Evolutionary conservation across 2,329 filamentous ascomycete genomes (phyloP).

Genomic region (Pseudogymnoascus sp.): DNA sequence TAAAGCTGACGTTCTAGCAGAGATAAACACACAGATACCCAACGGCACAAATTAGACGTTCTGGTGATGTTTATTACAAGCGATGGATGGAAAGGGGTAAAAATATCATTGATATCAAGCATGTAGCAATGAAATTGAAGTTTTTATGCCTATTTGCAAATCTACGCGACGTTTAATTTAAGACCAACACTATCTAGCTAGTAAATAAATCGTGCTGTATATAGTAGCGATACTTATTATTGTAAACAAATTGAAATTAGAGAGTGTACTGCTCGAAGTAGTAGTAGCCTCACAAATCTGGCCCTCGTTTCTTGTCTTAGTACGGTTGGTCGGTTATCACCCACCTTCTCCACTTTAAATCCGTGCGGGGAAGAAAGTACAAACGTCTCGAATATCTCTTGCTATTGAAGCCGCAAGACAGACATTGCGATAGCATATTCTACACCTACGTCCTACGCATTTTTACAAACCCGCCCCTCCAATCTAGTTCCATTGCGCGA

Average conservation of each 20-base stretch:
- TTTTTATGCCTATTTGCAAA: neutral
- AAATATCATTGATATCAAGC: neutral
- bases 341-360: neutral
- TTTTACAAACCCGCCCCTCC: neutral
- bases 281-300: neutral
- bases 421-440: neutral
- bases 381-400: neutral
- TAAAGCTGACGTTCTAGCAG: constrained; percentile 16
- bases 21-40: constrained; percentile 9
- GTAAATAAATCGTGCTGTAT: neutral
- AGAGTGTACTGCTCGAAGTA: neutral
- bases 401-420: neutral
- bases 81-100: neutral
- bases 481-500: neutral
- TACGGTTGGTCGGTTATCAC: neutral
- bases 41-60: neutral
- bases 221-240: neutral
- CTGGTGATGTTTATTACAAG: neutral
- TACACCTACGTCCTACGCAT: neutral
- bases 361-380: neutral
- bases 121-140: neutral
- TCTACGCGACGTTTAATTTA: neutral
- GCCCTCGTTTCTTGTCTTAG: neutral
- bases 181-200: neutral
- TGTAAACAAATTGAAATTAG: neutral